Conservation (phyloP, 2,329 filamentous ascomycete genomes). For the Helotiales sp. region DNA sequence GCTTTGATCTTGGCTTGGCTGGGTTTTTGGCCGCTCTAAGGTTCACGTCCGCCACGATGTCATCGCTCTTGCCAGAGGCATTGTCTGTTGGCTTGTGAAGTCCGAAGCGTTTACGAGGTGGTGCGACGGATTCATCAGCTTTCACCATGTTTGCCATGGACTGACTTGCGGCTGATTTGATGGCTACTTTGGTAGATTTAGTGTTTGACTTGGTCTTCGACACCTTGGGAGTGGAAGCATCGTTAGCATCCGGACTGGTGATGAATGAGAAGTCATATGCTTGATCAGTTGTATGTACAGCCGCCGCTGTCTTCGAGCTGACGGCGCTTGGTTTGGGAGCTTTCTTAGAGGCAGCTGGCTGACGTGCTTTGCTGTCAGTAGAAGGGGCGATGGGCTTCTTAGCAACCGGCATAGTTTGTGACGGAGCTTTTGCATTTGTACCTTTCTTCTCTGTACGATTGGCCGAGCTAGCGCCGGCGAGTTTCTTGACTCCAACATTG, state of each 20-base stretch:
- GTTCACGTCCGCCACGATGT: not conserved
- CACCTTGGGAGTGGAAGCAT: constrained; percentile 17
- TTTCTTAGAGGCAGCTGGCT: not conserved
- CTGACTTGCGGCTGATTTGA: not conserved
- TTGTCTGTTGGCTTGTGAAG: not conserved
- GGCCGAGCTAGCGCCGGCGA: not conserved
- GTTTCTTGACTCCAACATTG: not conserved
- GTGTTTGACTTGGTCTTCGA: not conserved
- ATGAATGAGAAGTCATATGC: not conserved
- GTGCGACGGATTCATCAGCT: not conserved
- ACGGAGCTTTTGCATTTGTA: not conserved
- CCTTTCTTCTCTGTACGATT: not conserved
- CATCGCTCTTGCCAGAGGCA: not conserved
- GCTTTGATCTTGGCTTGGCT: not conserved
- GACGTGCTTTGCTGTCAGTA: not conserved
- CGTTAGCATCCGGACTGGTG: constrained; percentile 11
- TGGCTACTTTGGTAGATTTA: not conserved
- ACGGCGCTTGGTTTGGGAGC: not conserved
- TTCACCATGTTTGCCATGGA: not conserved
- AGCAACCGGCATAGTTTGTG: not conserved
- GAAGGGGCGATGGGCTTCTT: not conserved
- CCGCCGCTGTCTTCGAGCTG: not conserved
- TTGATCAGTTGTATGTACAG: not conserved
- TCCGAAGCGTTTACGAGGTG: not conserved
- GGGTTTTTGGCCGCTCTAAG: not conserved